Evolutionary conservation across 1,284 basidiomycete genomes (phyloP), one percentile per base, ranked within the genome.

Genomic region (Stygiomarasmius scandens): DNA sequence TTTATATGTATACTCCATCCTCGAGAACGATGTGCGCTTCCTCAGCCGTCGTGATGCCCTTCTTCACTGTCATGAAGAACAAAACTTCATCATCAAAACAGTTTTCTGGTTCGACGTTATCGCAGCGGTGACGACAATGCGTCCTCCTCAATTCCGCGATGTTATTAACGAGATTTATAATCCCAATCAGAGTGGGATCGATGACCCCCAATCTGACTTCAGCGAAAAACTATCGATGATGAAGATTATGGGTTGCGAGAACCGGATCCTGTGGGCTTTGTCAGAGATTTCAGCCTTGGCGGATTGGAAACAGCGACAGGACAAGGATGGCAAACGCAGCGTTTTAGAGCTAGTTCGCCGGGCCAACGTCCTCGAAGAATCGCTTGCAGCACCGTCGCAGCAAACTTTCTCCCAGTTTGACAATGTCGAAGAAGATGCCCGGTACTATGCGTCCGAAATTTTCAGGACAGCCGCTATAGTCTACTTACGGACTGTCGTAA

Each of bases 101-200:
- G 84, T 89, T 41, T 86, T 93, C 60, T 93, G 91, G 91, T 92
- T 91, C 66, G 91, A 93, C 69, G 89, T 93, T 41, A 77, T 93
- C 44, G 89, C 89, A 5, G 84, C 86, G 1, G 81, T 90, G 44
- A 90, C 90, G 6, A 84, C 83, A 23, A 76, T 82, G 61, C 66
- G 78, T 60, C 66, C 74, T 2, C 90, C 90, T 8, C 71, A 75
- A 41, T 85, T 92, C 67, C 69, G 89, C 24, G 50, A 69, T 0
- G 75, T 80, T 32, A 87, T 91, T 65, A 76, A 81, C 32, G 69
- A 72, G 12, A 74, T 93, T 45, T 90, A 87, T 68, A 69, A 68
- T 16, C 79, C 80, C 14, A 58, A 64, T 2, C 61, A 45, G 14
- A 73, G 74, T 44, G 72, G 75, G 55, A 74, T 81, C 54, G 67